Conservation (phyloP, 768 basidiomycete species). For the Mycena belliarum region DNA sequence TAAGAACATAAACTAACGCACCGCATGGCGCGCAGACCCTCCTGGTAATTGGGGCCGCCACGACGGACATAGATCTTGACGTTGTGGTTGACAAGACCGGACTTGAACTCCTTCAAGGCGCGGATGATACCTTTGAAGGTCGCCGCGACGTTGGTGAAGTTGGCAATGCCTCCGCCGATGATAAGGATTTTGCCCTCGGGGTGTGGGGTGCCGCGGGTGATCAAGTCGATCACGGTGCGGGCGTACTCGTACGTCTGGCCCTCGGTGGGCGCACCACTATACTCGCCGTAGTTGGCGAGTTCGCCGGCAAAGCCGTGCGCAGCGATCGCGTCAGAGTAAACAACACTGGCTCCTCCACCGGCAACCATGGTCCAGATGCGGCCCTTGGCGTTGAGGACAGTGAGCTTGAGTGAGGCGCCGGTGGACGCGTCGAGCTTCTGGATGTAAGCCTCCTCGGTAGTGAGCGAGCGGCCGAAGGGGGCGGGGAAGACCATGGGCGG, state of each 20-base stretch:
- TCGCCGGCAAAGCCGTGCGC: conserved; percentile 96
- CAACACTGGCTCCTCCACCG: conserved; percentile 81
- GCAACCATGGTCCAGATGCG: conserved; percentile 99
- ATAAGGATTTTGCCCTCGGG: conserved; percentile 96
- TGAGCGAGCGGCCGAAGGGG: conserved; percentile 95
- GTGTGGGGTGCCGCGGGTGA: conserved; percentile 84
- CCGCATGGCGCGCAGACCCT: conserved; percentile 95
- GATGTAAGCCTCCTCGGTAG: conserved; percentile 99
- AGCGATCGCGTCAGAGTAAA: conserved; percentile 78
- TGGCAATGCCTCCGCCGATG: conserved; percentile 99
- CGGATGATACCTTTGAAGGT: conserved; percentile 99
- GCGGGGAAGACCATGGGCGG: conserved; percentile 97
- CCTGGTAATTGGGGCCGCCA: conserved; percentile 99
- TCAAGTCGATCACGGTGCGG: conserved; percentile 96
- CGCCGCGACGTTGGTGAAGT: conserved; percentile 99
- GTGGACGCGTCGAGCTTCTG: conserved; percentile 97
- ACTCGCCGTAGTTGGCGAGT: conserved; percentile 99
- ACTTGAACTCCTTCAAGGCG: conserved; percentile 91
- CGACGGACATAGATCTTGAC: conserved; percentile 98
- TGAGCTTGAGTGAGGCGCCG: conserved; percentile 97
- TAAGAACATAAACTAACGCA: not conserved
- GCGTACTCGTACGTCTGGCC: conserved; percentile 99
- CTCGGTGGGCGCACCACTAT: conserved; percentile 96
- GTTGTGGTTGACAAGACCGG: conserved; percentile 74
- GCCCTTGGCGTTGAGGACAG: conserved; percentile 92